phyloP scores from a whole-genome alignment of 306 rosid species.

The Lathyrus aphaca region DNA sequence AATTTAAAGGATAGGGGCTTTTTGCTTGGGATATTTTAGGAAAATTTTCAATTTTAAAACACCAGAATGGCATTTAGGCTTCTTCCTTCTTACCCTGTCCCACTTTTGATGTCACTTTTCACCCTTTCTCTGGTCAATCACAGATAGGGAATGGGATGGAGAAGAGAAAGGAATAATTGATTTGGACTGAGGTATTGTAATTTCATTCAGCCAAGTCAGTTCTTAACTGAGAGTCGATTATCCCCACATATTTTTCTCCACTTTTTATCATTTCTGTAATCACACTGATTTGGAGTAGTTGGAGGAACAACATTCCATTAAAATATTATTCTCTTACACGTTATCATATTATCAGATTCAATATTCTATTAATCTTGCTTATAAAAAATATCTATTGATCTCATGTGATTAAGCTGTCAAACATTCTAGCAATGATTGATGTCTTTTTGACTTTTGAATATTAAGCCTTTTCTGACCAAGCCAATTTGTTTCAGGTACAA shows the following conservation, averaged over 20 bases:
- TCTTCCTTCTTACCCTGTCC: neutral
- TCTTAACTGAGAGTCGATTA: neutral
- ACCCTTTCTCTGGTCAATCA: neutral
- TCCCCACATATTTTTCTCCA: neutral
- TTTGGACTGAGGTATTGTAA: neutral
- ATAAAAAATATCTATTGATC: neutral
- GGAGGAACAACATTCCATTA: neutral
- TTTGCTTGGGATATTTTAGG: neutral
- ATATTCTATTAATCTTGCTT: neutral
- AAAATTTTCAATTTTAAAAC: neutral
- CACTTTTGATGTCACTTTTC: slow-evolving; percentile 2
- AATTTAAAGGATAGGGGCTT: neutral
- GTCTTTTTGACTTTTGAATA: slow-evolving; percentile 23
- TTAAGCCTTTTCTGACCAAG: slow-evolving; percentile 1
- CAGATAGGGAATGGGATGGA: neutral
- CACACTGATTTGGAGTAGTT: slow-evolving; percentile 16
- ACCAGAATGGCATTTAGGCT: neutral
- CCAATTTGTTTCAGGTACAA: slow-evolving; percentile 73
- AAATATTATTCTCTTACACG: neutral
- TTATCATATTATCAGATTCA: neutral
- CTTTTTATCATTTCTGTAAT: neutral
- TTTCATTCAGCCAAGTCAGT: slow-evolving; percentile 3
- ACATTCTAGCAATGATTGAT: slow-evolving; percentile 7
- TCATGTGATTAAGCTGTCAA: neutral
- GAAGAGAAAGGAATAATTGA: neutral